These are phyloP conservation scores for Saturnispora mendoncae DNA, from an alignment of 805 yeast species.

Conservation along the genomic window DNA sequence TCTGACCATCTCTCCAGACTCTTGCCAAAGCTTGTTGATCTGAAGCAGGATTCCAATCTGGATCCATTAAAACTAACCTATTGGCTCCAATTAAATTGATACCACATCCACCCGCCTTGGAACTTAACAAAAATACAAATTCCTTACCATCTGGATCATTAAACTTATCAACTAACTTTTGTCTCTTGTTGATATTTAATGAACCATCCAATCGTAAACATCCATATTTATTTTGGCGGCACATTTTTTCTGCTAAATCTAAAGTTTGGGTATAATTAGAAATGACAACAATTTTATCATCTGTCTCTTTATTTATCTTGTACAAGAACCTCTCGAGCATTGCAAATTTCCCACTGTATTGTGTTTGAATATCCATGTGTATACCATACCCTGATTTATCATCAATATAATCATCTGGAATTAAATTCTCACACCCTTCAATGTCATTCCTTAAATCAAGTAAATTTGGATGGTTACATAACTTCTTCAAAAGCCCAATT, in stretches of 20 bases:
- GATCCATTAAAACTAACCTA: slow-evolving; percentile 75
- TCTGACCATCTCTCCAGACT: slow-evolving; percentile 99
- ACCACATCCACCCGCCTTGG: slow-evolving; percentile 99
- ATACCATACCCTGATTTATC: slow-evolving; percentile 43
- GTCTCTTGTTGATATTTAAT: slow-evolving; percentile 84
- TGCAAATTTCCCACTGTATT: slow-evolving; percentile 79
- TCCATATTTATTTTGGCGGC: slow-evolving; percentile 69
- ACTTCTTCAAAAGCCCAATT: slow-evolving; percentile 77
- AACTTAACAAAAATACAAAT: slow-evolving; percentile 79
- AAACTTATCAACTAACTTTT: slow-evolving; percentile 77
- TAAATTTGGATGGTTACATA: slow-evolving; percentile 91
- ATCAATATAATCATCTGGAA: slow-evolving; percentile 67
- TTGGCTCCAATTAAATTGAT: slow-evolving; percentile 95
- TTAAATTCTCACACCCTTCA: slow-evolving; percentile 52
- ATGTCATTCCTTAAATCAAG: slow-evolving; percentile 68
- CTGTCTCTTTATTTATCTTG: slow-evolving; percentile 68
- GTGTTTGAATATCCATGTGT: slow-evolving; percentile 62
- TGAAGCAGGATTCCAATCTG: slow-evolving; percentile 98
- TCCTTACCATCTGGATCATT: slow-evolving; percentile 86
- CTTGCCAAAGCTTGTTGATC: slow-evolving; percentile 97
- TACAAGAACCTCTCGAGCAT: slow-evolving; percentile 78
- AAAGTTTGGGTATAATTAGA: slow-evolving; percentile 93
- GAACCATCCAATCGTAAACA: slow-evolving; percentile 84
- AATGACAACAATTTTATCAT: slow-evolving; percentile 90
- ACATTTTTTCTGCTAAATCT: slow-evolving; percentile 81